Base-by-base conservation (phyloP, 495 filamentous ascomycete genomes). In the Pyrenopolyporus hunteri region DNA sequence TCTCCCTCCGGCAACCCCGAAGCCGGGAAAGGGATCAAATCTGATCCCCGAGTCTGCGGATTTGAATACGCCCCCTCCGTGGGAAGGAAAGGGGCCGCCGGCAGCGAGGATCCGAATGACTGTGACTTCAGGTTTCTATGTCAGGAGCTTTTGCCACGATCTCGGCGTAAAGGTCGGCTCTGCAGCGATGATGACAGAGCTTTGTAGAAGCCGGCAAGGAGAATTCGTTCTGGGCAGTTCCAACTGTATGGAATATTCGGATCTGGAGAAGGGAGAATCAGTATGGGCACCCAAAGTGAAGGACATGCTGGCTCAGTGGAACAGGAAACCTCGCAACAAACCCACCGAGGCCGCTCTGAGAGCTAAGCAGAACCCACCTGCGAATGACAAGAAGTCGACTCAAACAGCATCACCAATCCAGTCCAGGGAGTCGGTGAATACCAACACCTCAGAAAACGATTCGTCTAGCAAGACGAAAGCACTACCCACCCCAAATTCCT, bases 91-190 rank as follows among this genome's bases (percentile, higher is more conserved):
- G 57, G 80, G 78, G 6, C 85, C 88, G 6, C 84, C 91, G 1
- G 93, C 92, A 6, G 87, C 85, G 33, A 89, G 83, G 70, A 83
- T 99, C 44, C 84, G 86, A 51, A 91, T 99, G 89, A 96, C 89
- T 1, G 94, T 97, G 33, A 88, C 92, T 3, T 96, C 92, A 3
- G 94, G 94, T 35, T 99, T 98, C 80, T 99, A 99, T 74, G 94
- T 99, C 33, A 90, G 94, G 50, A 93, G 88, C 28, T 81, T 99
- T 36, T 90, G 90, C 50, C 92, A 98, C 66, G 95, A 99, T 66
- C 80, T 99, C 23, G 94, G 94, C 13, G 82, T 86, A 63, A 90
- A 92, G 36, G 76, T 96, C 8, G 86, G 87, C 19, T 95, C 89
- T 28, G 85, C 88, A 26, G 94, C 82, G 20, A 77, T 93, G 66